Evolutionary conservation across 805 yeast genomes (phyloP).

Genomic region (Saturnispora quitensis): DNA sequence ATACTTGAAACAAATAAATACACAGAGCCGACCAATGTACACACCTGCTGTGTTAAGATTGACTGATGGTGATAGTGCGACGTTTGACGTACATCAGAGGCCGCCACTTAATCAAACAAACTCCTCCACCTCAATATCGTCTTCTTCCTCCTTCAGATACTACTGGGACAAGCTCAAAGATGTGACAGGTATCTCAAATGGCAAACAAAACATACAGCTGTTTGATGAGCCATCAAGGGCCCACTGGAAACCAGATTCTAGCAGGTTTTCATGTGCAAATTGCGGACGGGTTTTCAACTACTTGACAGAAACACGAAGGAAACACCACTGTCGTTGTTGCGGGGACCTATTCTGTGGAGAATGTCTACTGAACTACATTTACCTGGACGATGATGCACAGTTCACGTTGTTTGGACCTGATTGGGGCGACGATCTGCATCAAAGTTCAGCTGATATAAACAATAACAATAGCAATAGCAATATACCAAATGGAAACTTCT

Average conservation of each 20-base stretch:
- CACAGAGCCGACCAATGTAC: conserved; percentile 79
- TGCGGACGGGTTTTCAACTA: conserved; percentile 64
- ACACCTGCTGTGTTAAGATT: conserved; percentile 78
- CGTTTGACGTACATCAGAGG: conserved; percentile 11
- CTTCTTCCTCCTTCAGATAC: conserved; percentile 1
- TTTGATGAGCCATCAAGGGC: conserved; percentile 39
- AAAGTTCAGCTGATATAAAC: not conserved
- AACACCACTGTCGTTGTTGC: conserved; percentile 34
- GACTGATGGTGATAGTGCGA: conserved; percentile 10
- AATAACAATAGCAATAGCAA: not conserved
- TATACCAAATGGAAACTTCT: not conserved
- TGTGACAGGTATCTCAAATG: not conserved
- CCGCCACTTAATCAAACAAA: conserved; percentile 1
- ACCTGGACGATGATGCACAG: conserved; percentile 28
- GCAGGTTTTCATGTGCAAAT: conserved; percentile 52
- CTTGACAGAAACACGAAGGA: conserved; percentile 55
- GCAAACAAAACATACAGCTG: conserved; percentile 3
- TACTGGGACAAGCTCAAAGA: conserved; percentile 4
- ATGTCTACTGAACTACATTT: conserved; percentile 28
- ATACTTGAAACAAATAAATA: conserved; percentile 61
- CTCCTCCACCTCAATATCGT: conserved; percentile 1
- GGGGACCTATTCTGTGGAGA: conserved; percentile 34
- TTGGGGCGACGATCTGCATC: conserved; percentile 12
- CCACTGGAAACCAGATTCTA: conserved; percentile 71
- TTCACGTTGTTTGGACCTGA: conserved; percentile 27